Base-by-base conservation (phyloP, 805 yeast genomes). In the Starmerella riodocensis region DNA sequence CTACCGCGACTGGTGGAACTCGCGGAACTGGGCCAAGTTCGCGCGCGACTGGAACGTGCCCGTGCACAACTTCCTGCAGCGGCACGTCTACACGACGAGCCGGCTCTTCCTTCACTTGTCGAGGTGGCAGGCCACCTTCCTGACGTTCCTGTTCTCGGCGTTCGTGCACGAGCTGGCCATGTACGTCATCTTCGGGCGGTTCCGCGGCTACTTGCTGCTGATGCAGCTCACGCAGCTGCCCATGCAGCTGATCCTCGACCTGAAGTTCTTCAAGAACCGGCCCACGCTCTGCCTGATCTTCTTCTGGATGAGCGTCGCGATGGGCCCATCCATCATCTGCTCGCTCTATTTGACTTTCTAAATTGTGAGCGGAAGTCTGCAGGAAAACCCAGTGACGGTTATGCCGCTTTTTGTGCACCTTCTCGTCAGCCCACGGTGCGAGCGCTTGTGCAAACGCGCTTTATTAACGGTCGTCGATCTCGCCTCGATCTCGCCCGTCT, bases 1-100 rank as follows among this genome's bases (percentile, higher is more conserved):
- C 59, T 91, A 93, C 55, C 88, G 93, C 3, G 81, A 84, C 32
- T 93, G 98, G 98, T 91, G 99, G 98, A 83, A 86, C 51, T 81
- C 93, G 45, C 74, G 78, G 16, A 79, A 83, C 30, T 91, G 96
- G 95, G 81, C 81, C 41, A 86, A 86, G 55, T 91, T 82, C 58
- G 78, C 95, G 9, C 68, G 96, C 48, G 75, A 80, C 46, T 93
- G 99, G 98, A 91, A 91, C 57, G 71, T 73, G 8, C 95, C 97
- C 0, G 97, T 91, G 18, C 95, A 91, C 57, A 71, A 74, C 53
- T 91, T 91, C 50, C 63, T 91, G 43, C 64, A 86, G 32, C 71
- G 97, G 48, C 99, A 93, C 56, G 97, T 91, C 2, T 93, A 91
- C 58, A 95, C 86, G 56, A 76, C 93, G 20, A 74, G 91, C 8